phyloP scores from a whole-genome alignment of 768 basidiomycete genomes.

The Pleurotus ostreatus region DNA sequence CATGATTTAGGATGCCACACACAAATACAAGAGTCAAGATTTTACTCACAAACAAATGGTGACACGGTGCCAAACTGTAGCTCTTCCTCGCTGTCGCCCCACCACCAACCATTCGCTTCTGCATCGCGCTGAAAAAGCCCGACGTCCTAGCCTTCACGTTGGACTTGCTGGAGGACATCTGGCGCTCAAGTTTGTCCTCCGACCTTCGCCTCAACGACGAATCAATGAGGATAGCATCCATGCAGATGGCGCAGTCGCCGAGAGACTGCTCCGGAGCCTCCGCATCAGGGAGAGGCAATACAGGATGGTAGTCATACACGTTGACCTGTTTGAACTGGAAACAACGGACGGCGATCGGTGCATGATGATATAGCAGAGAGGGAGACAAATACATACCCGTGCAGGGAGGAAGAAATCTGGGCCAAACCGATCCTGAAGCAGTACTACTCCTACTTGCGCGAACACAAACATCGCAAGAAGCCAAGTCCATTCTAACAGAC shows the following conservation, averaged over 20 bases:
- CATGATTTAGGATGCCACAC: neutral
- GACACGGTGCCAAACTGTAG: slow-evolving; percentile 87
- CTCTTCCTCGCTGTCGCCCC: slow-evolving; percentile 49
- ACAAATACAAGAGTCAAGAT: neutral
- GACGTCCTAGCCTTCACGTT: slow-evolving; percentile 21
- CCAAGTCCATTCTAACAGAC: slow-evolving; percentile 58
- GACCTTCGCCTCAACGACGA: slow-evolving; percentile 30
- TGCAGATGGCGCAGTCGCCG: slow-evolving; percentile 90
- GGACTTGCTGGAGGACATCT: slow-evolving; percentile 6
- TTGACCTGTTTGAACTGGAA: slow-evolving; percentile 53
- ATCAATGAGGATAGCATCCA: slow-evolving; percentile 75
- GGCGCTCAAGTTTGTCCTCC: slow-evolving; percentile 25
- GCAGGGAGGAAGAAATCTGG: slow-evolving; percentile 83
- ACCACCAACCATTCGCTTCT: slow-evolving; percentile 32
- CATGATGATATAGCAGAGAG: slow-evolving; percentile 1
- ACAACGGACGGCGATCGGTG: neutral
- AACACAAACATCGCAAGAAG: slow-evolving; percentile 54
- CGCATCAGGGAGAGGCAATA: slow-evolving; percentile 63
- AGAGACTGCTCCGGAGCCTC: slow-evolving; percentile 74
- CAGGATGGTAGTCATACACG: slow-evolving; percentile 85
- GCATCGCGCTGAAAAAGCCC: slow-evolving; percentile 41
- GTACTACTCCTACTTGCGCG: slow-evolving; percentile 56
- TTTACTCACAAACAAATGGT: slow-evolving; percentile 77
- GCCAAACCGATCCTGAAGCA: slow-evolving; percentile 73
- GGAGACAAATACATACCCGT: slow-evolving; percentile 38